Conservation (phyloP, 192 early-diverging fungal genomes). For the Jimgerdemannia flammicorona region DNA sequence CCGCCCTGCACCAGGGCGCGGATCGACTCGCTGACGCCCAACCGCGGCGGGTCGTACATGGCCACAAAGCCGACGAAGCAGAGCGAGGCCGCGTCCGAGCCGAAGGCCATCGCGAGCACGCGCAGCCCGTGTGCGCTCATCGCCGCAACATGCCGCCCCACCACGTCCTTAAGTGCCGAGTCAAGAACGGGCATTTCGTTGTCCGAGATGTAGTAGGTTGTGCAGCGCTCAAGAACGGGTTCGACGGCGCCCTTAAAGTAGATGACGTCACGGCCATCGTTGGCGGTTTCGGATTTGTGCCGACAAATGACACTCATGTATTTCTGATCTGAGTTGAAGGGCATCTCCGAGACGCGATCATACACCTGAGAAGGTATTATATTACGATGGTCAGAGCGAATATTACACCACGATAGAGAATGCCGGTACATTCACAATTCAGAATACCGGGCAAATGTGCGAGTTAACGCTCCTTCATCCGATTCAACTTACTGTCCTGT, state of each 20-base stretch:
- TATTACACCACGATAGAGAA: neutral
- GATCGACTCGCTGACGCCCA: conserved; percentile 74
- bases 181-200: conserved; percentile 52
- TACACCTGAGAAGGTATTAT: conserved; percentile 25
- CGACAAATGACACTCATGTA: conserved; percentile 79
- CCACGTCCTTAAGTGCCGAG: conserved; percentile 47
- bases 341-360: conserved; percentile 69
- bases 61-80: conserved; percentile 83
- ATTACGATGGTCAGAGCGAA: neutral
- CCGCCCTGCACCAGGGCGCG: conserved; percentile 65
- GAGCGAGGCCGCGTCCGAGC: conserved; percentile 46
- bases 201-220: conserved; percentile 52
- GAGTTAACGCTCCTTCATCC: neutral
- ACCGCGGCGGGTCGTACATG: conserved; percentile 92
- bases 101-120: conserved; percentile 82
- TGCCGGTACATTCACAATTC: neutral
- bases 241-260: conserved; percentile 91
- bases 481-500: conserved; percentile 54
- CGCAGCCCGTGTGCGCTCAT: conserved; percentile 80
- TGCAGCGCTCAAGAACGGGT: conserved; percentile 69
- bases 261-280: conserved; percentile 8
- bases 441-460: no score
- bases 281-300: conserved; percentile 12
- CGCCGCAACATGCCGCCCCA: conserved; percentile 55
- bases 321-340: conserved; percentile 94